Base-by-base conservation (phyloP, 2,329 filamentous ascomycete genomes). In the Esteya vermicola region DNA sequence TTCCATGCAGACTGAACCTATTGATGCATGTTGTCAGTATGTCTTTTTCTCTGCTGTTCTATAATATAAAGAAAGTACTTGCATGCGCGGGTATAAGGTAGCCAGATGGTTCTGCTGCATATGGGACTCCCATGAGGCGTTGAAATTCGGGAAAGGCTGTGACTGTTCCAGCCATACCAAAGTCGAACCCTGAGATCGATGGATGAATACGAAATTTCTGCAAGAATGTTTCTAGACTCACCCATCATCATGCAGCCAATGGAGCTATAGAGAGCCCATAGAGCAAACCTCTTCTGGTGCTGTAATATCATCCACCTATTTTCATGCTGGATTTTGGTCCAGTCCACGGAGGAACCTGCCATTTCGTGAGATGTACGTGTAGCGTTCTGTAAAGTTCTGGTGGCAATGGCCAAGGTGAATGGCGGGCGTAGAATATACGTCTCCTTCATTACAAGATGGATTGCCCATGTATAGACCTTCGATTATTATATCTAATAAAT, bases 171-270 rank as follows among this genome's bases (percentile, higher is more conserved):
- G 40, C 38, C 9, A 36, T 37, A 27, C 33, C 33, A 13, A 35
- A 35, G n/a, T 35, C 33, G n/a, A 35, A 35, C 16, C 33, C 33
- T 35, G 23, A 14, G 12, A n/a, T 13, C 6, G n/a, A 9, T 13
- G 9, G 26, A 28, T 13, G 10, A 26, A 8, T 13, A 28, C 5
- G n/a, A 21, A 21, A 23, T 20, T 21, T 22, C 18, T 10, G 23
- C 4, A 14, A 14, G 33, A 14, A n/a, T n/a, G n/a, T n/a, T n/a
- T 7, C 12, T 20, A 7, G 16, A 35, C 33, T 22, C 13, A 38
- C 43, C 43, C 34, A 45, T 33, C 43, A 45, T 45, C 43, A 45
- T 45, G 10, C 41, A 45, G 10, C 43, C 43, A 19, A 45, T 41
- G 13, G 43, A 45, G 23, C 20, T 43, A 25, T 41, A 45, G 9